Conservation (phyloP, 495 filamentous ascomycete genomes). For the Lophium mytilinum region DNA sequence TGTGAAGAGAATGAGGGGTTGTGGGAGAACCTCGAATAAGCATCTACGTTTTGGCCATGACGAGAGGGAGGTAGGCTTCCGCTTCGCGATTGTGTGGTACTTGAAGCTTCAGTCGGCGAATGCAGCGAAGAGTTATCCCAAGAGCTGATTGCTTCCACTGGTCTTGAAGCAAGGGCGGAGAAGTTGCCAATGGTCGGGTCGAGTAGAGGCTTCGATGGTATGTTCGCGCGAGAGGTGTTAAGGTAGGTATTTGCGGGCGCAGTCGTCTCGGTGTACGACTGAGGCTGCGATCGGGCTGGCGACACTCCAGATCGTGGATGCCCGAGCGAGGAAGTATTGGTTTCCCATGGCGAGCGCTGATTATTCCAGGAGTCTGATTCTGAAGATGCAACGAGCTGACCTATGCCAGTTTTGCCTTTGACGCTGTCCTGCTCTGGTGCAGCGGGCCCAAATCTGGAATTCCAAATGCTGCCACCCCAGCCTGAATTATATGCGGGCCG, state of each 20-base stretch:
- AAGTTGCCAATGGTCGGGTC: constrained; percentile 20
- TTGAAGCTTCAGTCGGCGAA: constrained; percentile 33
- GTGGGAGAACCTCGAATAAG: constrained; percentile 10
- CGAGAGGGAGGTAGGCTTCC: constrained; percentile 38
- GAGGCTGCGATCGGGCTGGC: constrained; percentile 35
- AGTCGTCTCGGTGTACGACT: constrained; percentile 13
- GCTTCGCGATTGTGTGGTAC: constrained; percentile 31
- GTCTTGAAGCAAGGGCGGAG: constrained; percentile 7
- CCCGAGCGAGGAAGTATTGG: constrained; percentile 37
- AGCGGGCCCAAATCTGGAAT: constrained; percentile 38
- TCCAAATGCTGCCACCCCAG: constrained; percentile 57
- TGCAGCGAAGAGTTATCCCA: constrained; percentile 25
- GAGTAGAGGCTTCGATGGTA: constrained; percentile 14
- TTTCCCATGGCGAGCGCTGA: constrained; percentile 49
- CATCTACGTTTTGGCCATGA: constrained; percentile 22
- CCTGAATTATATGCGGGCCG: constrained; percentile 28
- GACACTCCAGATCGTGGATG: constrained; percentile 43
- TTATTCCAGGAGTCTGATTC: constrained; percentile 53
- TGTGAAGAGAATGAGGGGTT: constrained; percentile 26
- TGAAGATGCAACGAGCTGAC: constrained; percentile 56
- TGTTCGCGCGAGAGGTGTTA: constrained; percentile 6
- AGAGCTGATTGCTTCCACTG: constrained; percentile 3
- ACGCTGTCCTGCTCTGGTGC: constrained; percentile 38
- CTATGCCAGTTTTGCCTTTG: constrained; percentile 54
- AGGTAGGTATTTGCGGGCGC: constrained; percentile 7